A percentile compares a stretch with the other conserved stretches of the same genome.
Evolutionary conservation across 805 yeast genomes (phyloP).

Genomic region (Ogataea nitratoaversa): DNA sequence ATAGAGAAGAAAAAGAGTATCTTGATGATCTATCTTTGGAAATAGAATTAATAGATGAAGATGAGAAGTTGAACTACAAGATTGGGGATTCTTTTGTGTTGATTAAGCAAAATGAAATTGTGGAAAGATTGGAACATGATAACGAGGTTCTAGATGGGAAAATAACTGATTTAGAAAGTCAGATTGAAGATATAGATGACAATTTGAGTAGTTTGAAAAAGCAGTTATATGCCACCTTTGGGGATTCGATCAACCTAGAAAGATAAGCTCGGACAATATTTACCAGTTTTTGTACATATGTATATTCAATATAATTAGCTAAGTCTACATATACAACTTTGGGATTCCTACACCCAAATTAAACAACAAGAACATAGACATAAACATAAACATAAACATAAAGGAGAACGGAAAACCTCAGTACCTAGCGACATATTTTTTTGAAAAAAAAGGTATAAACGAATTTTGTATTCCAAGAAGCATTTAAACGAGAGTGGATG

Average conservation of each 20-base stretch:
- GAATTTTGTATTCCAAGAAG: too few relatives aligned
- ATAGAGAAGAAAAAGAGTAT: constrained; percentile 74
- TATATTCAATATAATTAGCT: too few relatives aligned
- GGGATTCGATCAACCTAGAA: constrained; percentile 83
- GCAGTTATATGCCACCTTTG: constrained; percentile 82
- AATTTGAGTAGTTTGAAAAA: constrained; percentile 61
- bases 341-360: too few relatives aligned
- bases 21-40: constrained; percentile 83
- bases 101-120: constrained; percentile 61
- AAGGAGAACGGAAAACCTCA: too few relatives aligned
- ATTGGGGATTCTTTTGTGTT: constrained; percentile 79
- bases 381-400: too few relatives aligned
- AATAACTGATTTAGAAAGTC: constrained; percentile 42
- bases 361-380: too few relatives aligned
- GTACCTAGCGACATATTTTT: too few relatives aligned
- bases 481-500: too few relatives aligned
- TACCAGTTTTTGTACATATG: not conserved
- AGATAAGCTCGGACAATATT: constrained; percentile 33
- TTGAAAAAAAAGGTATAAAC: too few relatives aligned
- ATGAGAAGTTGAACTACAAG: constrained; percentile 67
- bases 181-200: constrained; percentile 49
- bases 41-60: constrained; percentile 79
- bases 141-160: constrained; percentile 46
- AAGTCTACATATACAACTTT: too few relatives aligned
- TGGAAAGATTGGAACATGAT: constrained; percentile 63